Percentiles rank a stretch among this genome's conserved stretches.
phyloP scores from a whole-genome alignment of 495 filamentous ascomycete species.

The Penicillium diatomitis region DNA sequence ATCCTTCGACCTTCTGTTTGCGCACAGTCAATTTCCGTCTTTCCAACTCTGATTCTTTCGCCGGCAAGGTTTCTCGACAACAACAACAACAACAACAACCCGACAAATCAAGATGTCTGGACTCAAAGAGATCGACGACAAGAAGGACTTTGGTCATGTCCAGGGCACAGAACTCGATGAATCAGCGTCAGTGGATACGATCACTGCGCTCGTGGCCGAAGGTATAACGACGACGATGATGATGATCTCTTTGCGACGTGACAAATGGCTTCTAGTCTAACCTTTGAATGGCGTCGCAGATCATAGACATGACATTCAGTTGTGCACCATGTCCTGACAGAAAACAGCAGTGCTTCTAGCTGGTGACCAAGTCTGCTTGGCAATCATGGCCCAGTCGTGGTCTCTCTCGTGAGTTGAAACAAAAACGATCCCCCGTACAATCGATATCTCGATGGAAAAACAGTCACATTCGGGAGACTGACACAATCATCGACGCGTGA shows the following conservation, averaged over 20 bases:
- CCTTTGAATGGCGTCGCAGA: constrained; percentile 11
- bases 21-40: neutral
- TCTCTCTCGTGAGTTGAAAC: constrained; percentile 29
- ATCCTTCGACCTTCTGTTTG: no score
- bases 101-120: neutral
- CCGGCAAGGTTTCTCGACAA: no score
- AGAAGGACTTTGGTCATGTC: constrained; percentile 4
- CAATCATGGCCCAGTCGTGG: constrained; percentile 43
- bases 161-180: constrained; percentile 8
- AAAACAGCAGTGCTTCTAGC: constrained; percentile 35
- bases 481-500: neutral
- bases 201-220: constrained; percentile 19
- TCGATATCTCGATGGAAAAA: no score
- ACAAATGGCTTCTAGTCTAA: no score
- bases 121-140: constrained; percentile 5
- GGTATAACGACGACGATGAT: constrained; percentile 2
- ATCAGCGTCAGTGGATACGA: constrained; percentile 11
- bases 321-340: constrained; percentile 41
- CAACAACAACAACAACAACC: neutral
- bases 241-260: no score
- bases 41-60: neutral
- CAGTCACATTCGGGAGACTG: no score
- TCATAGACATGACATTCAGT: constrained; percentile 37
- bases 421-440: no score
- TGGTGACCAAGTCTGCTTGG: constrained; percentile 39